Evolutionary conservation across 1,284 basidiomycete genomes (phyloP).

Genomic region (Chalciporus sp.): DNA sequence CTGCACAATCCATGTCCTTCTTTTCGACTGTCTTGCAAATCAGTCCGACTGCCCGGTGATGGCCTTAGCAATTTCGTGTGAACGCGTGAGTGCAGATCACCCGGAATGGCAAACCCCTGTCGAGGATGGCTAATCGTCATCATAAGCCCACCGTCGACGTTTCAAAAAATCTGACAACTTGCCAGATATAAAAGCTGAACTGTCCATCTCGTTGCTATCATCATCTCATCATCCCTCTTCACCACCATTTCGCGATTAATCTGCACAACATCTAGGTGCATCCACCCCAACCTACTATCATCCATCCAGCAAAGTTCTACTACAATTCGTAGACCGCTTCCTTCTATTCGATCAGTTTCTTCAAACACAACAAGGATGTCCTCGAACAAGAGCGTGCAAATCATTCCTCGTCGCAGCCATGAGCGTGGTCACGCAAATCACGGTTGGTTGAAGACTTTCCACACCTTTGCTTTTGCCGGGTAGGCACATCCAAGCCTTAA

Average conservation of each 20-base stretch:
- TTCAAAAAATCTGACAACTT: neutral
- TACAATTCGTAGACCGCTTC: neutral
- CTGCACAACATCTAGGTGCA: constrained; percentile 7
- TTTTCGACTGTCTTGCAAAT: too few species aligned
- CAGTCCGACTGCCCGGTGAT: neutral
- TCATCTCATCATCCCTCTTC: neutral
- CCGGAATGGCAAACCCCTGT: constrained; percentile 26
- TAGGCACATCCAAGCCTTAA: constrained; percentile 37
- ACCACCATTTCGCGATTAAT: constrained; percentile 11
- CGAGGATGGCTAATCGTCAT: constrained; percentile 15
- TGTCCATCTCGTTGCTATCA: neutral
- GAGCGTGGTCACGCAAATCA: constrained; percentile 83
- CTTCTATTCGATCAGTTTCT: constrained; percentile 2
- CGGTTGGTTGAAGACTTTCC: constrained; percentile 91
- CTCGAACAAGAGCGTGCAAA: constrained; percentile 36
- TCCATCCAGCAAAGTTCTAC: neutral
- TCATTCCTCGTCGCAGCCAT: constrained; percentile 59
- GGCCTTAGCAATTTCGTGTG: constrained; percentile 20
- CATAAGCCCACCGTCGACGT: constrained; percentile 9
- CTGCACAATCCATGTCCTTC: too few species aligned
- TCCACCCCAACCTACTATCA: neutral
- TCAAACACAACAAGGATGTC: constrained; percentile 17
- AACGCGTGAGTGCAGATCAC: constrained; percentile 27
- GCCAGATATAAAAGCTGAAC: constrained; percentile 21
- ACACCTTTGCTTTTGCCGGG: constrained; percentile 84